Percentiles rank a stretch among this genome's conserved stretches.
Conservation (phyloP, 1,139 yeast species). For the Saccharomyces pastorianus region DNA sequence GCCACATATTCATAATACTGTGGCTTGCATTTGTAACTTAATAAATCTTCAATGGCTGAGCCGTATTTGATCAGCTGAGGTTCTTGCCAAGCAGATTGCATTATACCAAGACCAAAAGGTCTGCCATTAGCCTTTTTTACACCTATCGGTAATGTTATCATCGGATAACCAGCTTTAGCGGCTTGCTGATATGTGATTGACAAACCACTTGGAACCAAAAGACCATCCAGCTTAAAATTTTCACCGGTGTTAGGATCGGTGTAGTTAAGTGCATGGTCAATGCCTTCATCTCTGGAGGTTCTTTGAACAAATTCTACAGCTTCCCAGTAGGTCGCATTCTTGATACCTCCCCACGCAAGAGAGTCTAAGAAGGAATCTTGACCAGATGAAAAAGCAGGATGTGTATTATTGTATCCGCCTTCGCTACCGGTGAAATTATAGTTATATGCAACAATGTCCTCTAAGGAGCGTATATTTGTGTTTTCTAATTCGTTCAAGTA, state of each 20-base stretch:
- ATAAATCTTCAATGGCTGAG: constrained; percentile 25
- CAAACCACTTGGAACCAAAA: constrained; percentile 22
- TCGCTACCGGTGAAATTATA: constrained; percentile 20
- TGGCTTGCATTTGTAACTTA: constrained; percentile 17
- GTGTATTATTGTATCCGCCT: constrained; percentile 18
- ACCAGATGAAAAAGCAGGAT: constrained; percentile 27
- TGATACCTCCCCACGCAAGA: constrained; percentile 23
- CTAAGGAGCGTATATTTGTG: constrained; percentile 9
- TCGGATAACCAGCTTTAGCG: constrained; percentile 25
- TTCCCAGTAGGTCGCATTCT: constrained; percentile 22
- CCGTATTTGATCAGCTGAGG: constrained; percentile 24
- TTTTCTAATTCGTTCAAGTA: constrained; percentile 17
- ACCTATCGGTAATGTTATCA: constrained; percentile 22
- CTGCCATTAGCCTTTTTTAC: constrained; percentile 14
- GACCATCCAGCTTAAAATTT: constrained; percentile 21
- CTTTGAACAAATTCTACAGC: not conserved
- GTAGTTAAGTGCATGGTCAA: constrained; percentile 3
- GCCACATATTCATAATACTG: constrained; percentile 20
- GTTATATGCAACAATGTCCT: constrained; percentile 25
- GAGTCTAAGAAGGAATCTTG: constrained; percentile 27
- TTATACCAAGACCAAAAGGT: constrained; percentile 25
- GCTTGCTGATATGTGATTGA: constrained; percentile 25
- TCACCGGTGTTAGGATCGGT: constrained; percentile 23
- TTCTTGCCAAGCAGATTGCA: constrained; percentile 27
- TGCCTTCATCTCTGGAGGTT: not conserved